Base-by-base conservation (phyloP, 1,139 yeast genomes). In the Trichomonascaceae sp. region DNA sequence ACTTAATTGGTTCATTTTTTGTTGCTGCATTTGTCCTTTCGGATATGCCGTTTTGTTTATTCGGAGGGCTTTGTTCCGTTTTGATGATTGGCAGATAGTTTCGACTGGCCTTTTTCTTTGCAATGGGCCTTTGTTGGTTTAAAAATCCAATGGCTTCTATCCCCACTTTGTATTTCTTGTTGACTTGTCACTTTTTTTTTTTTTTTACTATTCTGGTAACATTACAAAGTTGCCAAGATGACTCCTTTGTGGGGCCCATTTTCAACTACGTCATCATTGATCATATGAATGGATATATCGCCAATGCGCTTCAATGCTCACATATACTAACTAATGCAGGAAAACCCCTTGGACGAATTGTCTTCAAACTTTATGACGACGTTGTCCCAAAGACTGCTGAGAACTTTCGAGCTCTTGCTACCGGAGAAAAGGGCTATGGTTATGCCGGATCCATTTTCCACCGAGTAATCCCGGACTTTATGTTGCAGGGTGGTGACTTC, bases 401-500 rank as follows among this genome's bases (percentile, higher is more conserved):
- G 74, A 91, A 91, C 66, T 73, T 73, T 67, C 70, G 74, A 71
- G 88, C 88, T 60, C 76, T 85, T 67, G 76, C 83, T 71, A 84
- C 90, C 59, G 90, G 90, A 63, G 90, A 85, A 75, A 82, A 84
- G 77, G 90, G 91, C 55, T 84, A 74, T 60, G 96, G 96, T 62
- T 88, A 86, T 82, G 84, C 86, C 70, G 82, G 81, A 64, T 87
- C 95, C 36, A 76, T 82, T 61, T 90, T 90, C 90, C 97, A 90
- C 83, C 84, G 97, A 75, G 91, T 90, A 62, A 90, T 90, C 68
- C 93, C 95, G 67, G 81, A 85, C 67, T 90, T 90, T 77, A 90
- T 90, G 97, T 81, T 90, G 72, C 97, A 90, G 78, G 97, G 97
- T 74, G 97, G 97, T 77, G 97, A 90, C 74, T 89, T 90, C 78